Conservation (phyloP, 2,329 filamentous ascomycete species). For the Verticillium albo-atrum region DNA sequence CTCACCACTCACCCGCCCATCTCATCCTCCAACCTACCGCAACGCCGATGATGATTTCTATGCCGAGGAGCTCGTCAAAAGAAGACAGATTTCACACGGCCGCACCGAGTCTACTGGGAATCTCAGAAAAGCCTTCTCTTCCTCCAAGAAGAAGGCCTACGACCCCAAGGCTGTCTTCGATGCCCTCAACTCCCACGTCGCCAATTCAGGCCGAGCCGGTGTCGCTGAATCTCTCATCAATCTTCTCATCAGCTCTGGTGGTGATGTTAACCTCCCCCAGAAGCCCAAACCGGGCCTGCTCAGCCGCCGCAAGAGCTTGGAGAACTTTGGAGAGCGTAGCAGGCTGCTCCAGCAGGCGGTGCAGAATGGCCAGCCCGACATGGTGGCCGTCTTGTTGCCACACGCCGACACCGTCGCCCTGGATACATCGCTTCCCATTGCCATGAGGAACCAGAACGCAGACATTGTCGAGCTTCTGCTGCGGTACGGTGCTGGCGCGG, state of each 20-base stretch:
- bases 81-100: constrained; percentile 28
- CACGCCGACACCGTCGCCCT: constrained; percentile 47
- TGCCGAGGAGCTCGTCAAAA: constrained; percentile 51
- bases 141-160: constrained; percentile 45
- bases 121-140: constrained; percentile 37
- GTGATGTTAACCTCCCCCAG: constrained; percentile 42
- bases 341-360: constrained; percentile 47
- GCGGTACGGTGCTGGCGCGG: constrained; percentile 33
- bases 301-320: constrained; percentile 44
- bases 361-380: constrained; percentile 43
- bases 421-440: constrained; percentile 43
- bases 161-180: constrained; percentile 49
- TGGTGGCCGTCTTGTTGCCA: constrained; percentile 49
- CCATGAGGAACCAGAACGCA: constrained; percentile 38
- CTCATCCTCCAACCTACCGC: constrained; percentile 36
- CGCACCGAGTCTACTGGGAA: constrained; percentile 22
- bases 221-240: constrained; percentile 52
- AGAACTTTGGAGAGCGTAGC: constrained; percentile 42
- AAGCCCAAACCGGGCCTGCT: constrained; percentile 45
- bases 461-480: constrained; percentile 43
- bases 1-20: constrained; percentile 35
- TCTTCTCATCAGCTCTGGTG: constrained; percentile 43
- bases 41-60: constrained; percentile 43
- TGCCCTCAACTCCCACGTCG: constrained; percentile 44
- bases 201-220: constrained; percentile 44